Evolutionary conservation across 2,329 filamentous ascomycete species (phyloP).

Genomic region (Cryoendolithus antarcticus): DNA sequence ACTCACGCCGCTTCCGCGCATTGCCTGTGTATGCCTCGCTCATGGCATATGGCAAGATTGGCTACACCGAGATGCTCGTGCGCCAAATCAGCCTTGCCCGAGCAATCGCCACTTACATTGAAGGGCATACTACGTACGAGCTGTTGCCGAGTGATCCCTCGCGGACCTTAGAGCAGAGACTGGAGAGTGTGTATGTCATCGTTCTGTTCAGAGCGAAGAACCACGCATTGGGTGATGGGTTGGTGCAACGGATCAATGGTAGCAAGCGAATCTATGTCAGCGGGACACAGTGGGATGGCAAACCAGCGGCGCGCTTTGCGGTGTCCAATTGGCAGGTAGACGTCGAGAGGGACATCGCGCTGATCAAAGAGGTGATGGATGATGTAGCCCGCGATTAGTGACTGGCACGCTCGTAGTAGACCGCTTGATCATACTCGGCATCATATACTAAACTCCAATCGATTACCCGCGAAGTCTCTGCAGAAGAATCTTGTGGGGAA

Average conservation of each 20-base stretch:
- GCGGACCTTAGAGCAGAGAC: slow-evolving; percentile 24
- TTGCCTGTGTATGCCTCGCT: slow-evolving; percentile 80
- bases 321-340: slow-evolving; percentile 76
- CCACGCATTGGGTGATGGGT: slow-evolving; percentile 46
- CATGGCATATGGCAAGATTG: slow-evolving; percentile 57
- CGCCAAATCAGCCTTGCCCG: slow-evolving; percentile 62
- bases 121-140: slow-evolving; percentile 50
- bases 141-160: slow-evolving; percentile 42
- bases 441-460: slow-evolving; percentile 28
- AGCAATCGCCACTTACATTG: slow-evolving; percentile 51
- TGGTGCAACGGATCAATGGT: slow-evolving; percentile 63
- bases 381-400: background rate
- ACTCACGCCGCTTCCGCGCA: slow-evolving; percentile 80
- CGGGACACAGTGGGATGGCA: slow-evolving; percentile 64
- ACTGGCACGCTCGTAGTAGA: too few relatives aligned
- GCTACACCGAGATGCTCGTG: slow-evolving; percentile 57
- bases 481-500: slow-evolving; percentile 53
- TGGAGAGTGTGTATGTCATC: slow-evolving; percentile 52
- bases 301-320: slow-evolving; percentile 64
- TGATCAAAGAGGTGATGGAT: slow-evolving; percentile 52
- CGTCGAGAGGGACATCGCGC: slow-evolving; percentile 49
- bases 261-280: slow-evolving; percentile 69
- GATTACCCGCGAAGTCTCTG: slow-evolving; percentile 30
- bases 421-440: too few relatives aligned
- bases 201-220: slow-evolving; percentile 68